Evolutionary conservation across 2,329 filamentous ascomycete genomes (phyloP).

Genomic region (Apiospora aurea): DNA sequence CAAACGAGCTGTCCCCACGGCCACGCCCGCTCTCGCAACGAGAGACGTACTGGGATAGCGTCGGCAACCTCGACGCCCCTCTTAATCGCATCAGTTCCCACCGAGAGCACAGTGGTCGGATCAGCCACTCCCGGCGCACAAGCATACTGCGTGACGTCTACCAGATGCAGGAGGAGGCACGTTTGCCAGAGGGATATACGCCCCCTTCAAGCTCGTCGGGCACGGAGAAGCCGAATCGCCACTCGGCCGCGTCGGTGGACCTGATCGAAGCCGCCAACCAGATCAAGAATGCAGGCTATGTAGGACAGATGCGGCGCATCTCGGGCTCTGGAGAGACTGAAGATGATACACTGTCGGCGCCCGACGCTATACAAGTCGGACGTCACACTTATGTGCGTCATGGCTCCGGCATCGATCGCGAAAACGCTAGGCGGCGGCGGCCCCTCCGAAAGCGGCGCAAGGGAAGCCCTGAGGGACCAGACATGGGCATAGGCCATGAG

Average conservation of each 20-base stretch:
- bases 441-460: slow-evolving; percentile 4
- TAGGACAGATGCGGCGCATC: slow-evolving; percentile 2
- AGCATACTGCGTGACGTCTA: slow-evolving; percentile 10
- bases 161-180: not conserved
- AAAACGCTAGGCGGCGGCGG: not conserved
- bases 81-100: not conserved
- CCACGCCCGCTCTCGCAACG: not conserved
- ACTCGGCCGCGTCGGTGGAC: slow-evolving; percentile 11
- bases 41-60: not conserved
- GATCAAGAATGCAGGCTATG: slow-evolving; percentile 7
- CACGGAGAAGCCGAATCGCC: not conserved
- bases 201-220: not conserved
- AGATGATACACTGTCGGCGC: not conserved
- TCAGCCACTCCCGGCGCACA: slow-evolving; percentile 1
- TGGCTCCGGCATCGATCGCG: not conserved
- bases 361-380: slow-evolving; percentile 10
- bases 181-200: not conserved
- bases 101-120: not conserved
- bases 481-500: slow-evolving; percentile 10
- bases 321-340: not conserved
- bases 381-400: slow-evolving; percentile 22
- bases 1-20: not conserved
- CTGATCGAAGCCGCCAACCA: slow-evolving; percentile 20
- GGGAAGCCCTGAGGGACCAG: slow-evolving; percentile 18
- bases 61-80: not conserved